Evolutionary conservation across 805 yeast genomes (phyloP), one percentile per base, ranked within the genome.

Genomic region (Teunomyces lycoperdinae): DNA sequence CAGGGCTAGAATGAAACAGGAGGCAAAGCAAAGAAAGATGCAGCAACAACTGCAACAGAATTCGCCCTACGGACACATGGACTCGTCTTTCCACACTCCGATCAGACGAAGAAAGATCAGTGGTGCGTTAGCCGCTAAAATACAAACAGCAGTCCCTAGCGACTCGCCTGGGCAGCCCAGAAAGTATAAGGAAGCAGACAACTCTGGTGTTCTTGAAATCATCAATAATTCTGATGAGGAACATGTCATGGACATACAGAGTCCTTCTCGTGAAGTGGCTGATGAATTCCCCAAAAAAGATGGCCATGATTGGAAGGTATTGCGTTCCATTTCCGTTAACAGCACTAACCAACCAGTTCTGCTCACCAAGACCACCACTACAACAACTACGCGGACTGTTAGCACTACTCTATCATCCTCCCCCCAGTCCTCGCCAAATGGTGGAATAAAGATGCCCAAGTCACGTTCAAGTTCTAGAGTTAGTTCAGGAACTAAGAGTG

Each of bases 141-240:
- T 81, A 29, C 86, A 80, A 58, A 79, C 83, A 33, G 94, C 94
- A 0, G 90, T 94, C 14, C 99, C 98, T 4, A 79, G 80, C 54
- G 89, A 89, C 44, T 89, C 97, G 2, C 99, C 99, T 0, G 99
- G 98, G 1, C 99, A 94, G 67, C 99, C 99, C 35, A 80, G 97
- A 61, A 92, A 92, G 59, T 70, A 70, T 54, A 66, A 70, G 32
- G 71, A 72, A 5, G 62, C 53, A 24, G 57, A 61, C 7, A 55
- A 52, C 43, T 53, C 64, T 3, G 58, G 64, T 61, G 38, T 76
- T 53, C 60, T 74, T 55, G 62, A 79, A 60, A 60, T 68, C 9
- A 60, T 63, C 35, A 73, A 73, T 47, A 75, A 75, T 53, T 70
- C 78, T 1, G 80, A 76, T 50, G 79, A 74, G 27, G 80, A 76